phyloP scores from a whole-genome alignment of 108 stramenopile genomes.

The Phaeodactylum tricornutum region DNA sequence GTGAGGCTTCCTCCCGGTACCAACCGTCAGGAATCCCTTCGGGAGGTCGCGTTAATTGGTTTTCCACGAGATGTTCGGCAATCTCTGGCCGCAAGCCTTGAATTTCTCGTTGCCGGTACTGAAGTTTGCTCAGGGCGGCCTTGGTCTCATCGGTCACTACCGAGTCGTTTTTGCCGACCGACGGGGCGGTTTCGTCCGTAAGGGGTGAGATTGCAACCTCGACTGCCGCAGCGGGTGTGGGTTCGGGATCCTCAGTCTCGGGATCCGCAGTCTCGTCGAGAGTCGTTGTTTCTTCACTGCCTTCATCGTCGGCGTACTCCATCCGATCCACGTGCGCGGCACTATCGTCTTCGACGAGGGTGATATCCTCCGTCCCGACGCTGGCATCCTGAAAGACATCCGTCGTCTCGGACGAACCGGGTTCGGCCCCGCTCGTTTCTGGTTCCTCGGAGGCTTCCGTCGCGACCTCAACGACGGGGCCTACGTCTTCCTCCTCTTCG shows the following conservation, averaged over 20 bases:
- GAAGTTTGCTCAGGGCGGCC: slow-evolving; percentile 11
- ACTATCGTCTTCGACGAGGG: slow-evolving; percentile 15
- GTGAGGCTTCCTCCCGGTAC: slow-evolving; percentile 6
- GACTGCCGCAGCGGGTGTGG: neutral
- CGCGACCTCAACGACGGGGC: neutral
- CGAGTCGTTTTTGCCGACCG: neutral
- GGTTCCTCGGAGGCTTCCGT: slow-evolving; percentile 1
- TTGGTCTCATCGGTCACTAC: slow-evolving; percentile 9
- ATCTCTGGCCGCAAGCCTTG: slow-evolving; percentile 23
- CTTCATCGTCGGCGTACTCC: slow-evolving; percentile 30
- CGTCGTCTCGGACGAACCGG: neutral
- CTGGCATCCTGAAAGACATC: neutral
- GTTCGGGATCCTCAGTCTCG: neutral
- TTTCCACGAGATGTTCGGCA: slow-evolving; percentile 13
- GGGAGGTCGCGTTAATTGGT: slow-evolving; percentile 14
- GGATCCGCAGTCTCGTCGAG: neutral
- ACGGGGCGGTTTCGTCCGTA: neutral
- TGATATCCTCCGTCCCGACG: neutral
- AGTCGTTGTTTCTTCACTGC: neutral
- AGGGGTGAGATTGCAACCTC: neutral
- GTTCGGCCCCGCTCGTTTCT: slow-evolving; percentile 1
- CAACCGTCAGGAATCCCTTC: slow-evolving; percentile 35
- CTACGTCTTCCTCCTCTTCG: slow-evolving; percentile 7
- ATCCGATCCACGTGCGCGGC: slow-evolving; percentile 30
- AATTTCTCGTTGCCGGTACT: slow-evolving; percentile 16